Evolutionary conservation across 257 asterid species (phyloP).

Genomic region (Nicotiana otophora): DNA sequence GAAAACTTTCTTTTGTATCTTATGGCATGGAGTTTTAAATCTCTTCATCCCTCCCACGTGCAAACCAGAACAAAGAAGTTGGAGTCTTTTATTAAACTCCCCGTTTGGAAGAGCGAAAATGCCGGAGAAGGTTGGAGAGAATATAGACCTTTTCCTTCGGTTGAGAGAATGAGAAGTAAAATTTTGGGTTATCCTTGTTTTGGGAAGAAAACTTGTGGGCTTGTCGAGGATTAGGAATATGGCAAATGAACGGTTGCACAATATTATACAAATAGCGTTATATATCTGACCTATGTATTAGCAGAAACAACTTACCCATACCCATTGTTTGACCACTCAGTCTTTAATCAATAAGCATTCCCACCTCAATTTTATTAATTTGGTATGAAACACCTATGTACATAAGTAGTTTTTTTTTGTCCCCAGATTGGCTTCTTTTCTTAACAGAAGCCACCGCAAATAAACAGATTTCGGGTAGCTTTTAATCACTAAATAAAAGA

Average conservation of each 20-base stretch:
- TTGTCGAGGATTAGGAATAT: no score
- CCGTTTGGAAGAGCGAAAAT: background rate
- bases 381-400: no score
- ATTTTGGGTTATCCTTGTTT: background rate
- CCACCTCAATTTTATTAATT: no score
- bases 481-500: no score
- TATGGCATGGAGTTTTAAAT: background rate
- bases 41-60: background rate
- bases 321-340: no score
- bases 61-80: background rate
- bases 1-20: background rate
- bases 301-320: no score
- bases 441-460: no score
- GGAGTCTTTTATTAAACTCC: background rate
- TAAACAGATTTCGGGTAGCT: no score
- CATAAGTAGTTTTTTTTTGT: no score
- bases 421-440: no score
- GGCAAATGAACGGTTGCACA: background rate
- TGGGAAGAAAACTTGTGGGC: background rate
- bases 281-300: no score
- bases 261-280: background rate
- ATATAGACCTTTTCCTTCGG: background rate
- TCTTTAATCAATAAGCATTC: no score
- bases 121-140: background rate
- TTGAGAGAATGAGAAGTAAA: background rate